Evolutionary conservation across 2,329 filamentous ascomycete genomes (phyloP).

Genomic region (Fusarium beomiforme): DNA sequence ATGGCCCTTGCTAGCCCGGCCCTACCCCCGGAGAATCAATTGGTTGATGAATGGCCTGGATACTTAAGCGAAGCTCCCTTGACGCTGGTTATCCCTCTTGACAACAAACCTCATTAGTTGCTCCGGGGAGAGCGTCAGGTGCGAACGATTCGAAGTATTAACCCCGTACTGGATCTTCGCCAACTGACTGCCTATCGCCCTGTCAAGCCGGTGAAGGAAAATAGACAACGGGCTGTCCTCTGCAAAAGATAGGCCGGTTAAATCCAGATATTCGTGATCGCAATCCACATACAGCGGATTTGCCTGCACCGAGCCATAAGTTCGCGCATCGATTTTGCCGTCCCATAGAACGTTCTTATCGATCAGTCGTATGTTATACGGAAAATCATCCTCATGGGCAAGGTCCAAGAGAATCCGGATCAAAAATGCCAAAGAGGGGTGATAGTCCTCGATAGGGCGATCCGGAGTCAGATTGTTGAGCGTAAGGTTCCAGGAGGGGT

Average conservation of each 20-base stretch:
- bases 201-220: neutral
- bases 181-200: neutral
- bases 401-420: neutral
- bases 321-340: accelerated
- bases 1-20: too few species aligned
- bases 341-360: neutral
- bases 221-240: neutral
- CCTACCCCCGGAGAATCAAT: too few species aligned
- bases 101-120: neutral
- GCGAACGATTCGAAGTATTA: neutral
- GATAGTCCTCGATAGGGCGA: neutral
- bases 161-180: neutral
- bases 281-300: neutral
- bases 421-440: neutral
- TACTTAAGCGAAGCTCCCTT: too few species aligned
- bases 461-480: accelerated
- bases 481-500: neutral
- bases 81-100: neutral
- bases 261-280: neutral
- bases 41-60: too few species aligned
- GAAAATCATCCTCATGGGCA: accelerated
- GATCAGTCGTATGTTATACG: neutral
- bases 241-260: too few species aligned
- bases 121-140: neutral
- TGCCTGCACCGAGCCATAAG: neutral